Conservation (phyloP, 805 yeast species). For the Brettanomyces sp. region DNA sequence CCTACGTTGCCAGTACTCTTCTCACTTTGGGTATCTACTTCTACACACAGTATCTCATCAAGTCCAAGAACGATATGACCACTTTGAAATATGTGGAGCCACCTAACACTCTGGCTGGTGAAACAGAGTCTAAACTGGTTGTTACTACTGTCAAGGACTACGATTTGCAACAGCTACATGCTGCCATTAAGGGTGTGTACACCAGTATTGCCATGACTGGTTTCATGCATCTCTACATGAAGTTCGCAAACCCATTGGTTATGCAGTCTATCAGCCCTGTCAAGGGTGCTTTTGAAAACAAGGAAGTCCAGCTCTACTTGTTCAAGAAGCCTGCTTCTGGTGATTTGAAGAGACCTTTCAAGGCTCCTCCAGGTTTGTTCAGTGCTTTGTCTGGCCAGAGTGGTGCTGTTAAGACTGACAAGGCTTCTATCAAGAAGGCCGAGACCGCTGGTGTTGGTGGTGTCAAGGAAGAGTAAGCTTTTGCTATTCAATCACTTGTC, state of each 20-base stretch:
- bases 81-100: conserved; percentile 87
- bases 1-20: conserved; percentile 58
- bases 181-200: conserved; percentile 73
- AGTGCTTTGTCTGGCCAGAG: conserved; percentile 33
- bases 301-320: conserved; percentile 84
- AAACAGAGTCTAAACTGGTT: conserved; percentile 61
- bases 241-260: conserved; percentile 92
- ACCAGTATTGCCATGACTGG: conserved; percentile 95
- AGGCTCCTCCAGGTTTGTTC: conserved; percentile 65
- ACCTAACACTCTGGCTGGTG: conserved; percentile 70
- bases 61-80: conserved; percentile 77
- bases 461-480: conserved; percentile 66
- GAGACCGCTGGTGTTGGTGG: conserved; percentile 85
- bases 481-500: not conserved
- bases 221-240: conserved; percentile 95
- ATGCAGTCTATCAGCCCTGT: conserved; percentile 90
- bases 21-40: conserved; percentile 60
- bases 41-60: conserved; percentile 50
- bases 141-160: conserved; percentile 92
- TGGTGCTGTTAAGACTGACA: conserved; percentile 65
- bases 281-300: conserved; percentile 82
- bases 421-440: conserved; percentile 75
- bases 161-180: conserved; percentile 79
- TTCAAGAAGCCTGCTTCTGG: conserved; percentile 78
- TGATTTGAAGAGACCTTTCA: conserved; percentile 94